Evolutionary conservation across 495 filamentous ascomycete genomes (phyloP), one percentile per base, ranked within the genome.

Genomic region (Daldinia bambusicola): DNA sequence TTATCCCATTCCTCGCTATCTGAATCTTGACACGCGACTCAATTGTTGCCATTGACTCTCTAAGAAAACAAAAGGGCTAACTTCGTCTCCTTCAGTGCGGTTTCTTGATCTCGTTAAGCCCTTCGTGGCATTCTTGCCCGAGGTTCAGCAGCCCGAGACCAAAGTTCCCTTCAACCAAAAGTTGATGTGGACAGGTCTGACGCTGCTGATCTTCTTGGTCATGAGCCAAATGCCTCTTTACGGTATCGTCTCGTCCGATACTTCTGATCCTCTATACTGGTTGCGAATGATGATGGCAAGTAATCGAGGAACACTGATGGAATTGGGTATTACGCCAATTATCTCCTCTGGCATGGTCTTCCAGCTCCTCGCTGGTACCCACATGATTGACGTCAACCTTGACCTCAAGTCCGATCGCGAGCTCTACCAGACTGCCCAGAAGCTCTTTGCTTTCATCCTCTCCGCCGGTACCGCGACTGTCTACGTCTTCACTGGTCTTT

Each of bases 291-390:
- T 99, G 94, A 84, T 98, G 86, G 96, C 96, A 76, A 96, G 92
- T 92, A 99, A 99, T 80, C 88, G 96, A 76, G 96, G 96, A 79
- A 99, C 96, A 34, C 79, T 99, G 80, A 99, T 99, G 96, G 96
- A 99, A 76, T 80, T 99, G 85, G 96, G 96, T 84, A 99, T 98
- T 77, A 96, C 94, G 34, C 96, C 96, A 61, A 98, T 99, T 81
- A 98, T 99, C 83, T 97, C 95, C 66, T 98, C 96, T 36, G 96
- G 96, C 83, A 99, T 98, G 96, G 93, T 99, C 75, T 99, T 99
- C 88, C 95, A 99, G 88, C 93, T 98, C 76, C 93, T 98, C 67
- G 95, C 95, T 77, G 96, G 96, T 81, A 99, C 96, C 84, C 96
- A 99, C 86, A 89, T 98, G 83, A 98, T 99, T 83, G 96, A 99